Conservation (phyloP, 139 green algal species). For the Tetradesmus obliquus region DNA sequence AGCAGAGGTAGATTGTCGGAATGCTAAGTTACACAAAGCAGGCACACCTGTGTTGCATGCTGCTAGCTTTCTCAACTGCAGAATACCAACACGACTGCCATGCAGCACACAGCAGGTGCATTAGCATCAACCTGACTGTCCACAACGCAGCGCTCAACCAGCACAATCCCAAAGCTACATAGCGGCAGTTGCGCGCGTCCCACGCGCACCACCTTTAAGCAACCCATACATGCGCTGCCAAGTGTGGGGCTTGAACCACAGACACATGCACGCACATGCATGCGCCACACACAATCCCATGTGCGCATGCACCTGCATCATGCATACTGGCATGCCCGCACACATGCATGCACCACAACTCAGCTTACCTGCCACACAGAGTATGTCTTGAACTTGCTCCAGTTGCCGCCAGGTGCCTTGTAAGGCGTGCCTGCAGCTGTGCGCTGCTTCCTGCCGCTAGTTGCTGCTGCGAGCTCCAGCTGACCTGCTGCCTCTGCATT, state of each 20-base stretch:
- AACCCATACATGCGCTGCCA: background rate
- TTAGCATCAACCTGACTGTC: too few species aligned
- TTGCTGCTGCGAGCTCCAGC: slow-evolving; percentile 67
- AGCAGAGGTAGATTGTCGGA: too few species aligned
- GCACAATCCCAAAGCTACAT: too few species aligned
- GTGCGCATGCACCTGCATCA: background rate
- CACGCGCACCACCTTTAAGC: background rate
- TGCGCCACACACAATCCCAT: too few species aligned
- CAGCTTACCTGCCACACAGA: slow-evolving; percentile 66
- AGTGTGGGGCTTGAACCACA: background rate
- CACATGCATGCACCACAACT: background rate
- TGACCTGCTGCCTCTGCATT: slow-evolving; percentile 66
- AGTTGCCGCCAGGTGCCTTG: slow-evolving; percentile 70
- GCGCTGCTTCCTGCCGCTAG: background rate
- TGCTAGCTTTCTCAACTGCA: too few species aligned
- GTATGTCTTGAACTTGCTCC: slow-evolving; percentile 81
- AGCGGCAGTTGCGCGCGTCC: too few species aligned
- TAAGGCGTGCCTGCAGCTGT: slow-evolving; percentile 73
- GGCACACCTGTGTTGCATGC: too few species aligned
- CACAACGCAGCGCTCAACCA: too few species aligned
- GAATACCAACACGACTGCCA: too few species aligned
- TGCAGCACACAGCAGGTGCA: too few species aligned
- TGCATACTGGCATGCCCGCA: background rate
- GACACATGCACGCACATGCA: background rate
- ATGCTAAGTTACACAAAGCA: too few species aligned